These are phyloP conservation scores for Pluteus cervinus DNA, from an alignment of 768 basidiomycete genomes.

Conservation along the genomic window DNA sequence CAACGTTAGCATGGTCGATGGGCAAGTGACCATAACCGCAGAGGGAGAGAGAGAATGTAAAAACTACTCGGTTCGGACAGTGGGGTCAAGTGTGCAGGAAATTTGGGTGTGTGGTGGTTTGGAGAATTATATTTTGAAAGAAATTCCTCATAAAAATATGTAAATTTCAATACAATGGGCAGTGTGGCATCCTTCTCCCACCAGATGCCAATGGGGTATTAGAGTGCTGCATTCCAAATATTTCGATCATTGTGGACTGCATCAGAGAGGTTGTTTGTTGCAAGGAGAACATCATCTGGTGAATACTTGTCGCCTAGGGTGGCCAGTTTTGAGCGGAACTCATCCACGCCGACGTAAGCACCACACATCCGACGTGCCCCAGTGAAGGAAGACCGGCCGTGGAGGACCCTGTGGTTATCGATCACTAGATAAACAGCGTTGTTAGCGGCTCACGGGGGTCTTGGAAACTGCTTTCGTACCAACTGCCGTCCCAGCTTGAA, in stretches of 20 bases:
- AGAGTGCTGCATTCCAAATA: constrained; percentile 56
- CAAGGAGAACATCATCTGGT: constrained; percentile 21
- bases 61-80: constrained; percentile 63
- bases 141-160: no score
- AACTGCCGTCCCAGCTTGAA: constrained; percentile 82
- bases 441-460: neutral
- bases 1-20: constrained; percentile 63
- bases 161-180: no score
- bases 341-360: constrained; percentile 89
- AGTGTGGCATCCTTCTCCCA: no score
- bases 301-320: constrained; percentile 60
- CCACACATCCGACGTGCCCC: constrained; percentile 93
- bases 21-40: constrained; percentile 52
- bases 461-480: constrained; percentile 38
- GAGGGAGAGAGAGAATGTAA: constrained; percentile 35
- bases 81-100: constrained; percentile 95
- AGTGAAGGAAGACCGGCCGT: constrained; percentile 87
- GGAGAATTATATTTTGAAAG: constrained; percentile 86
- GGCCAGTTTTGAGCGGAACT: constrained; percentile 75
- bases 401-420: constrained; percentile 91
- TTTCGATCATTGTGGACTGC: constrained; percentile 32
- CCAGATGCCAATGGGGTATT: no score
- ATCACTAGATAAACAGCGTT: constrained; percentile 44
- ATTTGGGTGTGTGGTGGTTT: constrained; percentile 94
- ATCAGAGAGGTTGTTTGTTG: constrained; percentile 17